Percentiles rank a stretch among this genome's conserved stretches.
phyloP scores from a whole-genome alignment of 148 eudicot genomes.

The Chenopodium formosanum region DNA sequence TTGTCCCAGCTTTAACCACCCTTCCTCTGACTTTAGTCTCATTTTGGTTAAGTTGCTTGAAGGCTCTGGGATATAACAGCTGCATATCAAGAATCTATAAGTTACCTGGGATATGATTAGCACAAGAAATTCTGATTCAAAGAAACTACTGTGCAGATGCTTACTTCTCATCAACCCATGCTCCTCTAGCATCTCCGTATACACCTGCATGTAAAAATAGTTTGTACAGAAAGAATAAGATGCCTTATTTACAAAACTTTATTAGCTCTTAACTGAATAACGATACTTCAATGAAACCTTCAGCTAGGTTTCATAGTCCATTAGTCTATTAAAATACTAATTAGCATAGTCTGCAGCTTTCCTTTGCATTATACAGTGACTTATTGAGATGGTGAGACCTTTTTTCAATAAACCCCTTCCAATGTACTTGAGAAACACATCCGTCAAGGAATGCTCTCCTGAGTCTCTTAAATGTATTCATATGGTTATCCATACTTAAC shows the following conservation, averaged over 20 bases:
- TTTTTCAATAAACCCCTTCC: background rate
- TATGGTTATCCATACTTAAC: background rate
- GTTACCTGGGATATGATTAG: conserved; percentile 3
- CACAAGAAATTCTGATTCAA: conserved; percentile 7
- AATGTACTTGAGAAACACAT: background rate
- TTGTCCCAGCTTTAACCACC: conserved; percentile 69
- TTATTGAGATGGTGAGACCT: background rate
- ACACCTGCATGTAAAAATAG: conserved; percentile 46
- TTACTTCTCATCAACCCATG: conserved; percentile 92
- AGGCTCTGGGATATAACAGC: conserved; percentile 54
- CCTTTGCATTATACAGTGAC: background rate
- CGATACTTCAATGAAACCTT: background rate
- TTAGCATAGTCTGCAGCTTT: background rate
- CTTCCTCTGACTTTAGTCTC: conserved; percentile 75
- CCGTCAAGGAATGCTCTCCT: background rate
- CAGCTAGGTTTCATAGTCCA: background rate
- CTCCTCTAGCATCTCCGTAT: conserved; percentile 81
- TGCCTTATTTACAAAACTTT: background rate
- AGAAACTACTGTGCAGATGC: conserved; percentile 33
- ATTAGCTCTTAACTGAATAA: background rate
- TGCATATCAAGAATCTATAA: conserved; percentile 10
- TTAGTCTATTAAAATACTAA: background rate
- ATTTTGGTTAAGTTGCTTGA: conserved; percentile 45
- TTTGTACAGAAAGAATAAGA: background rate
- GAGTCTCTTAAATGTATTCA: background rate